These are phyloP conservation scores for Pichia exigua DNA, from an alignment of 805 yeast species.

Conservation along the genomic window DNA sequence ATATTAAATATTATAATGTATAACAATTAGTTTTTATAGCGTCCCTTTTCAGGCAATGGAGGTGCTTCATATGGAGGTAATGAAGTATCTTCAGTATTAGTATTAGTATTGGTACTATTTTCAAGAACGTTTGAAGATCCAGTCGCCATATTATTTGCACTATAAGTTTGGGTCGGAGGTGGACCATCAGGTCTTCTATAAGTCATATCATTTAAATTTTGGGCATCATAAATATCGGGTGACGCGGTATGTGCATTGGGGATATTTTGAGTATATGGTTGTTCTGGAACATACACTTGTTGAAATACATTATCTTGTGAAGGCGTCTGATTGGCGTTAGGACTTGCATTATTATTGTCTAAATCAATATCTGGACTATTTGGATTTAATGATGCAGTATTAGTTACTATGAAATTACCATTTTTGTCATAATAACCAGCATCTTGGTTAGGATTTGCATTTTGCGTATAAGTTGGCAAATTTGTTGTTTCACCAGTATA, in stretches of 20 bases:
- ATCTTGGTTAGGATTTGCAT: constrained; percentile 38
- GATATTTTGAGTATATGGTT: constrained; percentile 13
- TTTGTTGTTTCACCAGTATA: constrained; percentile 30
- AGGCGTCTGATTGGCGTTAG: background rate
- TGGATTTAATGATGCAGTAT: background rate
- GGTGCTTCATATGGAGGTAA: background rate
- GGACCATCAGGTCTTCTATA: constrained; percentile 1
- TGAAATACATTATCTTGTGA: background rate
- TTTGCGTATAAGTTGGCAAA: constrained; percentile 62
- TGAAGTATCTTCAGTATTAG: background rate
- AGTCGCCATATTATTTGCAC: background rate
- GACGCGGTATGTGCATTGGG: background rate
- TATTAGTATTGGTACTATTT: background rate
- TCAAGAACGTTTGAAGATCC: background rate
- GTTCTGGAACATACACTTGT: background rate
- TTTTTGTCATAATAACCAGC: constrained; percentile 64
- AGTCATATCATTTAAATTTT: background rate
- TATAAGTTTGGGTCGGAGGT: background rate
- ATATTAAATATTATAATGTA: background rate
- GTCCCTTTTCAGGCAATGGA: constrained; percentile 6
- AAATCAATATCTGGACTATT: background rate
- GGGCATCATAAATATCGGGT: background rate
- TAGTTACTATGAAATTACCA: constrained; percentile 37
- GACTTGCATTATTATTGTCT: background rate
- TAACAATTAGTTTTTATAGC: background rate